Evolutionary conservation across 176 grass and related monocot species (phyloP).

Genomic region (Zoysia japonica): DNA sequence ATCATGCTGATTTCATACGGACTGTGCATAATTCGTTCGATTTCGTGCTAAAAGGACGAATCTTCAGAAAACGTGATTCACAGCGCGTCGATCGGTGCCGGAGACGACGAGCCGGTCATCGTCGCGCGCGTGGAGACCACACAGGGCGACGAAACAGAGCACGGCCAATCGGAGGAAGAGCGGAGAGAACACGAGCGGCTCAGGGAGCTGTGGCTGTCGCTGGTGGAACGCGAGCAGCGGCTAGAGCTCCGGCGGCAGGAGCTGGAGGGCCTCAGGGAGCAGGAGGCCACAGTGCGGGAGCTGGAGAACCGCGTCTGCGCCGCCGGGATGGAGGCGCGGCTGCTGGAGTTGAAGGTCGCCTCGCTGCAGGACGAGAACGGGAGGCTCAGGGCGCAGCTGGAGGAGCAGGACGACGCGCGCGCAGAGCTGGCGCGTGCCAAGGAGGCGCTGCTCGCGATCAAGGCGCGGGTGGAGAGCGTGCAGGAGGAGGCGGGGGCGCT

Average conservation of each 20-base stretch:
- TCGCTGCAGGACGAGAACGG: constrained; percentile 82
- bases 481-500: constrained; percentile 34
- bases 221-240: constrained; percentile 58
- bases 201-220: constrained; percentile 50
- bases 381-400: constrained; percentile 49
- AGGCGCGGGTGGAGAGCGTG: constrained; percentile 35
- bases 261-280: constrained; percentile 55
- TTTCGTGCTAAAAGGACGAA: constrained; percentile 12
- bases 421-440: constrained; percentile 56
- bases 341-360: constrained; percentile 46
- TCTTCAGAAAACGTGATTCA: constrained; percentile 37
- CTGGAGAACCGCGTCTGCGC: constrained; percentile 53
- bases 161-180: background rate
- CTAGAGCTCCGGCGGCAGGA: constrained; percentile 72
- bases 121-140: constrained; percentile 34
- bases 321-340: constrained; percentile 52
- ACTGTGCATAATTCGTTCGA: background rate
- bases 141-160: background rate
- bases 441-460: constrained; percentile 52
- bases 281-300: constrained; percentile 51
- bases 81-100: constrained; percentile 45
- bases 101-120: constrained; percentile 41
- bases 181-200: constrained; percentile 39
- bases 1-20: background rate
- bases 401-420: constrained; percentile 47